Evolutionary conservation across 73 alveolate species (phyloP), one percentile per base, ranked within the genome.

Genomic region (Paramecium tetraurelia): DNA sequence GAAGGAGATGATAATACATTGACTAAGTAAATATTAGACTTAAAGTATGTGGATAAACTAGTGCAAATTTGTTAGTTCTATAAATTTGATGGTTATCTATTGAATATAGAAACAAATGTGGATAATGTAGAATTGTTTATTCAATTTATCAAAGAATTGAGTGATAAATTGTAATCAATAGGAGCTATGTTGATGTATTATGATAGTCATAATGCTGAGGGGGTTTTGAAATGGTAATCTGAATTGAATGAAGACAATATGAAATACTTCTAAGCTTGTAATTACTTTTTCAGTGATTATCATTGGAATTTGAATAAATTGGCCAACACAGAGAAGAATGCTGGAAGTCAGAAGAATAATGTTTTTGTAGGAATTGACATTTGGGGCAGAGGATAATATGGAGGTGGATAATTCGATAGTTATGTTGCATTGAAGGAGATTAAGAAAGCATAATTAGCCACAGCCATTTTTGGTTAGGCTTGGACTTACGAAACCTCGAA

Each of bases 321-420:
- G 10, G 48, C 86, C 2, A 59, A 92, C 7, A 92, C 96, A 1
- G 29, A 85, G 43, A 70, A 85, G 53, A 80, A 83, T 86, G 92
- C 92, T 7, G 80, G 57, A 12, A 75, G 70, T 57, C 31, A 53
- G 27, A 36, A 92, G 18, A 38, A 59, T 41, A 96, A 95, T 33
- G 94, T 95, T 0, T 95, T 59, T 83, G 84, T 70, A 11, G 98
- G 98, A 33, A 95, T 94, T 35, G 98, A 95, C 58, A 69, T 86
- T 29, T 95, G 89, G 80, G 98, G 98, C 3, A 92, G 98, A 92
- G 98, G 98, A 6, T 85, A 96, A 31, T 94, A 94, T 76, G 97
- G 96, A 85, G 98, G 97, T 6, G 98, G 98, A 6, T 58, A 76
- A 72, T 89, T 77, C 31, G 83, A 96, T 71, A 87, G 94, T 8